Conservation (phyloP, 441 rosid species). For the Manihot esculenta region DNA sequence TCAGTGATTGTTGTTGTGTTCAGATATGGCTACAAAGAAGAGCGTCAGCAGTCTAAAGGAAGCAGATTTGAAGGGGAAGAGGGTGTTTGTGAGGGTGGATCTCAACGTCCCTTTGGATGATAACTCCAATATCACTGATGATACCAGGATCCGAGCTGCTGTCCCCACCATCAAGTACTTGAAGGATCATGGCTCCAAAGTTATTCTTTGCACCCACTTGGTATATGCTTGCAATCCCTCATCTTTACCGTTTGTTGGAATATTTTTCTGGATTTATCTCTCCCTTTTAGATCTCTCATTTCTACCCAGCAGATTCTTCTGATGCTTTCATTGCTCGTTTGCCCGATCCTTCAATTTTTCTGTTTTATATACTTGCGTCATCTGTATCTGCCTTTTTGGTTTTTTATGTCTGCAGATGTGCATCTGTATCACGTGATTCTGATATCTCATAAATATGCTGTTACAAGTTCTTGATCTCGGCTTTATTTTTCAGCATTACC, state of each 20-base stretch:
- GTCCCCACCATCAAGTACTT: slow-evolving; percentile 90
- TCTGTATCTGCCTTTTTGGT: neutral
- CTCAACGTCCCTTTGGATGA: slow-evolving; percentile 95
- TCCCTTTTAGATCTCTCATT: neutral
- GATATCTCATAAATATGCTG: neutral
- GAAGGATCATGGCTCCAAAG: slow-evolving; percentile 62
- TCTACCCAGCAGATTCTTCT: neutral
- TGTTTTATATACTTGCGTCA: neutral
- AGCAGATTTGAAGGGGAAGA: slow-evolving; percentile 90
- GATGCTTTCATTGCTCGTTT: neutral
- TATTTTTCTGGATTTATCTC: neutral
- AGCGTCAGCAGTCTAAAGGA: slow-evolving; percentile 69
- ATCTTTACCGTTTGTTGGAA: too few species aligned
- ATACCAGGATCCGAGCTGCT: slow-evolving; percentile 86
- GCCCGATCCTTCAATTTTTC: neutral
- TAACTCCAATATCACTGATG: slow-evolving; percentile 81
- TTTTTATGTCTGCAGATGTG: too few species aligned
- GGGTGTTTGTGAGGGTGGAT: slow-evolving; percentile 91
- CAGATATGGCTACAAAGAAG: slow-evolving; percentile 75
- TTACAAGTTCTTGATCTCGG: neutral
- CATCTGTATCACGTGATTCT: neutral
- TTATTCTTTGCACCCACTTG: slow-evolving; percentile 63
- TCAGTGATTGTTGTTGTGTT: slow-evolving; percentile 5
- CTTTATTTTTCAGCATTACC: neutral
- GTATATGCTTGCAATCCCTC: slow-evolving; percentile 7